These are phyloP conservation scores for Penicillium griseofulvum DNA, from an alignment of 2,329 filamentous ascomycete species.

Conservation along the genomic window DNA sequence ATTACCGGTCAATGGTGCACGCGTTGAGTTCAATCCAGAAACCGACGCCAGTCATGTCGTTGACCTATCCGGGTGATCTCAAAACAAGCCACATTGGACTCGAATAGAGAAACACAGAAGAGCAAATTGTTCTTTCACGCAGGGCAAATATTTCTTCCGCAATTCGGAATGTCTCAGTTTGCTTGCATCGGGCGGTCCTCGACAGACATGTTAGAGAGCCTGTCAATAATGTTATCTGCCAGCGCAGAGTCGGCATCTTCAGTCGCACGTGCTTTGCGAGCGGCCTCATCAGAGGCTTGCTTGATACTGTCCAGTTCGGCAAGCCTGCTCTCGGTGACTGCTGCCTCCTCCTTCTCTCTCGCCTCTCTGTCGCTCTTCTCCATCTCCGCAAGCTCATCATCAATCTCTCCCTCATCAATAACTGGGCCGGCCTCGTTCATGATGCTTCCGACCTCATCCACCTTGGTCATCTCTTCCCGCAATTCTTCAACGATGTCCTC, in stretches of 20 bases:
- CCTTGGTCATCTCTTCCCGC: slow-evolving; percentile 74
- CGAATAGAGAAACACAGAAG: background rate
- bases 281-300: slow-evolving; percentile 42
- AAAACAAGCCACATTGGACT: background rate
- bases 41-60: background rate
- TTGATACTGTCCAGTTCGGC: slow-evolving; percentile 48
- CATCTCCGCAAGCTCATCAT: slow-evolving; percentile 80
- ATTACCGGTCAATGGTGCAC: background rate
- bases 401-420: slow-evolving; percentile 79
- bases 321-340: slow-evolving; percentile 49
- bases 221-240: slow-evolving; percentile 41
- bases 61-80: slow-evolving; percentile 11
- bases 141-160: background rate
- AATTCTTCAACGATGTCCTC: slow-evolving; percentile 72
- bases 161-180: slow-evolving; percentile 12
- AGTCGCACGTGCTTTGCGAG: slow-evolving; percentile 28
- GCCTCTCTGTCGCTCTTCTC: slow-evolving; percentile 58
- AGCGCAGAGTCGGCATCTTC: slow-evolving; percentile 33
- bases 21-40: slow-evolving; percentile 1
- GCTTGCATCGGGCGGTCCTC: slow-evolving; percentile 31
- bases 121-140: background rate
- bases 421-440: slow-evolving; percentile 62
- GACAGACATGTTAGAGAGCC: slow-evolving; percentile 43
- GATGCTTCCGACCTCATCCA: slow-evolving; percentile 77
- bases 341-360: slow-evolving; percentile 50